Base-by-base conservation (phyloP, 2,329 filamentous ascomycete genomes). In the Claviceps citrina region DNA sequence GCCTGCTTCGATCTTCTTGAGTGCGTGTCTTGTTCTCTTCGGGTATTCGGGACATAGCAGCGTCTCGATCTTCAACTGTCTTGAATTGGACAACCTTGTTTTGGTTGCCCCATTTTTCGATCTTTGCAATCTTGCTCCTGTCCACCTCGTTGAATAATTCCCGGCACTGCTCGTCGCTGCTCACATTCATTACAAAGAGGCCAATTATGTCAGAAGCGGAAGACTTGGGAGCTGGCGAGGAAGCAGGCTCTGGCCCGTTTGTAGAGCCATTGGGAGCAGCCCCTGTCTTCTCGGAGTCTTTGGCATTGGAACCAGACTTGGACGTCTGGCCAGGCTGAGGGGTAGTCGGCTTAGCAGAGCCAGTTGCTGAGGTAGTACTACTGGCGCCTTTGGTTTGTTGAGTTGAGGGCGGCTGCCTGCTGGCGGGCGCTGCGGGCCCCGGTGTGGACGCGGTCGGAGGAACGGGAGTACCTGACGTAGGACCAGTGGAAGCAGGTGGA, bases 51-150 rank as follows among this genome's bases (percentile, higher is more conserved):
- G 77, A 73, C 53, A 94, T 71, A 26, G 86, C 84, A 26, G 71
- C 75, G 51, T 87, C 83, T 54, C 89, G 84, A 37, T 93, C 84
- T 49, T 93, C 81, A 3, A 68, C 55, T 2, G 71, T 83, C 55
- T 80, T 76, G 64, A 96, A 96, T 48, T 87, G 80, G 20, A 84
- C 85, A 37, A 94, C 84, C 63, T 81, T 87, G 65, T 85, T 85
- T 45, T 77, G 76, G 53, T 76, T 76, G 28, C 80, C 80, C 66
- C 78, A 83, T 62, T 84, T 87, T 53, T 85, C 79, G 38, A 89
- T 70, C 61, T 78, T 80, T 40, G 75, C 61, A 47, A 95, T 84
- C 65, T 93, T 95, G 25, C 73, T 57, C 55, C 76, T 79, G 55
- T 95, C 85, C 51, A 93, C 84, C 10, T 91, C 78, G 1, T 76